Percentiles rank a stretch among this genome's conserved stretches.
Conservation (phyloP, 345 rosid species). For the Mallotus nudiflorus region DNA sequence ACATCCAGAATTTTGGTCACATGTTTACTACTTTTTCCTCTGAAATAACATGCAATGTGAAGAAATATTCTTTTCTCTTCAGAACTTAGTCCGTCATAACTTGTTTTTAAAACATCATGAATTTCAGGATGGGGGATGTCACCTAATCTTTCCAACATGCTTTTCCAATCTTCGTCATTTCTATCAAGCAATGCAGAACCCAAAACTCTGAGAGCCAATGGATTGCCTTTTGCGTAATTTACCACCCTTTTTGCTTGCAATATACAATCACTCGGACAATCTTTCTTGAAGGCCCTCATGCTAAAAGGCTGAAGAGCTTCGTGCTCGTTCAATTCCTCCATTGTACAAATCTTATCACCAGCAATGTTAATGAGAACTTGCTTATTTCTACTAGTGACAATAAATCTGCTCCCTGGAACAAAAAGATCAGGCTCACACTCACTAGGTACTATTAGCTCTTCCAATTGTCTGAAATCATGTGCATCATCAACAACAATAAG, state of each 20-base stretch:
- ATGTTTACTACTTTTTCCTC: neutral
- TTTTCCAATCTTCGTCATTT: neutral
- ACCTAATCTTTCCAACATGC: neutral
- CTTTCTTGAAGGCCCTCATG: neutral
- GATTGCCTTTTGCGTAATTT: conserved; percentile 3
- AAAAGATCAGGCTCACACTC: neutral
- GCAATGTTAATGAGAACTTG: neutral
- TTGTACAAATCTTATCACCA: neutral
- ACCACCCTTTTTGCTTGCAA: neutral
- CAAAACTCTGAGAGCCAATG: conserved; percentile 17
- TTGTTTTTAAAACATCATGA: neutral
- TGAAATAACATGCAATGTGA: conserved; percentile 15
- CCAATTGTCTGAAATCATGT: neutral
- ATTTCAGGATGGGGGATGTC: neutral
- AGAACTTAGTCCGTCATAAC: neutral
- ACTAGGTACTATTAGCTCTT: neutral
- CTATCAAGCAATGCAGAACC: conserved; percentile 1
- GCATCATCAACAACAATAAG: conserved; percentile 13
- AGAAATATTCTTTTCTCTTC: conserved; percentile 10
- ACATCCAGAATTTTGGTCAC: neutral
- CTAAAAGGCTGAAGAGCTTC: conserved; percentile 11
- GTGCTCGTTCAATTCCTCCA: neutral
- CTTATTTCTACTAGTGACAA: neutral
- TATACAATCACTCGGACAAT: too few species aligned
- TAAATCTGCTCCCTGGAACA: neutral